Percentiles rank a stretch among this genome's conserved stretches.
phyloP scores from a whole-genome alignment of 169 alveolate species.

The Plasmodium berghei region DNA sequence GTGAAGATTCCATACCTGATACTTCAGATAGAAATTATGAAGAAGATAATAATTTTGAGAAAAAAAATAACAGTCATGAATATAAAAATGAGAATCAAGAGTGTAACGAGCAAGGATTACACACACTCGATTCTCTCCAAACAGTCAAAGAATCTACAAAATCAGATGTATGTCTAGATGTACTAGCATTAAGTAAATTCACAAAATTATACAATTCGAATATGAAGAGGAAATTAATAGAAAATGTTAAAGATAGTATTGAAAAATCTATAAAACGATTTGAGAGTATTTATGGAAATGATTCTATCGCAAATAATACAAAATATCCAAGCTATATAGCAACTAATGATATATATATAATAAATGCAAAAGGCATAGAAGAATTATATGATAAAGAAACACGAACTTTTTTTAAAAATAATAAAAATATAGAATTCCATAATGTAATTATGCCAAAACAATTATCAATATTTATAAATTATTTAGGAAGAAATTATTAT shows the following conservation, averaged over 20 bases:
- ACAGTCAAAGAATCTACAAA: not conserved
- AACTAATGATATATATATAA: constrained; percentile 62
- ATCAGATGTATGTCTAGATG: constrained; percentile 63
- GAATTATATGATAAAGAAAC: constrained; percentile 62
- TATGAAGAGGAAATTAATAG: constrained; percentile 49
- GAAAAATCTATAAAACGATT: constrained; percentile 19
- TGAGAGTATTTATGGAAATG: constrained; percentile 4
- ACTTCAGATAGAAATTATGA: not conserved
- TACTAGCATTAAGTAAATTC: constrained; percentile 43
- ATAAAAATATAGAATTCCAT: constrained; percentile 24
- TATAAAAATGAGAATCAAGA: not conserved
- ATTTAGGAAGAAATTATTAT: constrained; percentile 61
- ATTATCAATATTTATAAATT: constrained; percentile 41
- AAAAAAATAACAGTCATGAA: not conserved
- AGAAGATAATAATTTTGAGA: not conserved
- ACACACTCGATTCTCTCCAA: not conserved
- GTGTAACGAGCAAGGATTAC: not conserved
- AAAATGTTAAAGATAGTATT: constrained; percentile 27
- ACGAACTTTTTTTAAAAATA: constrained; percentile 40
- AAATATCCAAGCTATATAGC: constrained; percentile 16
- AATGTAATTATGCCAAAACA: constrained; percentile 71
- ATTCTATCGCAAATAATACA: not conserved
- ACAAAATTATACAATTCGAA: constrained; percentile 34
- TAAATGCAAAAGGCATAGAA: constrained; percentile 31
- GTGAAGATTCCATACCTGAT: not conserved